phyloP scores from a whole-genome alignment of 257 asterid species.

The Capsicum baccatum region DNA sequence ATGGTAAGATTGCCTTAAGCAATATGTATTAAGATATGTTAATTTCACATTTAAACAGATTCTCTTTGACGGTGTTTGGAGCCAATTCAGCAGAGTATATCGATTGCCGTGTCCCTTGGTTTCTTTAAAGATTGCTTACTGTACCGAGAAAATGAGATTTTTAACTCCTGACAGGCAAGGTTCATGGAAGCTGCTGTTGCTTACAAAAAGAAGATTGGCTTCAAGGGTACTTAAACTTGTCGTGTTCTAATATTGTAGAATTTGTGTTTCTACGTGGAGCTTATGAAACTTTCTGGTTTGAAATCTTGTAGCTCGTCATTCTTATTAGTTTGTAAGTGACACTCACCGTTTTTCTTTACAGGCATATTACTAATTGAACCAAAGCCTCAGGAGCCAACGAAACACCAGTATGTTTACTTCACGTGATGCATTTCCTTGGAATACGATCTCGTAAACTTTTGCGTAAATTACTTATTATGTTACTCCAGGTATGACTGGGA shows the following conservation, averaged over 20 bases:
- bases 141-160: slow-evolving; percentile 7
- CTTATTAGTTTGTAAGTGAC: neutral
- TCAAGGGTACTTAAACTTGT: slow-evolving; percentile 65
- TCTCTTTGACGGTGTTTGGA: neutral
- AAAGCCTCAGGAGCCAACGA: slow-evolving; percentile 99
- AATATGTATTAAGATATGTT: neutral
- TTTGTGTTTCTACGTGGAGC: neutral
- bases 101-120: neutral
- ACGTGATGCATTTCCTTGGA: neutral
- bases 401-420: slow-evolving; percentile 70
- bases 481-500: slow-evolving; percentile 94
- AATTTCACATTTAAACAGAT: neutral
- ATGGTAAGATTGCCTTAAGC: slow-evolving; percentile 54
- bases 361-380: slow-evolving; percentile 98
- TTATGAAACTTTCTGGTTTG: neutral
- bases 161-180: slow-evolving; percentile 64
- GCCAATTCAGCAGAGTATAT: neutral
- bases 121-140: neutral
- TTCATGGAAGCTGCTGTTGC: slow-evolving; percentile 92
- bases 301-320: neutral
- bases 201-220: slow-evolving; percentile 95
- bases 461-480: neutral
- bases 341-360: slow-evolving; percentile 34
- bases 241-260: neutral
- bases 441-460: neutral